These are phyloP conservation scores for Glycyrrhiza uralensis DNA, from an alignment of 306 rosid genomes.

Conservation along the genomic window DNA sequence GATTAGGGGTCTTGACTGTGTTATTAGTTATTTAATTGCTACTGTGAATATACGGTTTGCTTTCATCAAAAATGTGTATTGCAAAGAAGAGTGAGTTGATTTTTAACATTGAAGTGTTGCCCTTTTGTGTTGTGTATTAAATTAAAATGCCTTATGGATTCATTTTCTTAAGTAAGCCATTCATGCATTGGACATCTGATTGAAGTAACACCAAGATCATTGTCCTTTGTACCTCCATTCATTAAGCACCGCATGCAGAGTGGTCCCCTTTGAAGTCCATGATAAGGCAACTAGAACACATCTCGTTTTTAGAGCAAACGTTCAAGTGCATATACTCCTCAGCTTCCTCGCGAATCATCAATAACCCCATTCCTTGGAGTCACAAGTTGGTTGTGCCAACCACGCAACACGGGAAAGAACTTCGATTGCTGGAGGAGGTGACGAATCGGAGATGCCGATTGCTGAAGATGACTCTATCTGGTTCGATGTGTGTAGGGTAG, in stretches of 20 bases:
- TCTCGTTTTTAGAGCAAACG: background rate
- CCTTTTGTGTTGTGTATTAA: conserved; percentile 8
- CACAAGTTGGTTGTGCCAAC: too few species aligned
- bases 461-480: too few species aligned
- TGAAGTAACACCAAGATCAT: background rate
- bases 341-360: too few species aligned
- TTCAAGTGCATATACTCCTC: too few species aligned
- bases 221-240: background rate
- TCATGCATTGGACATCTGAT: background rate
- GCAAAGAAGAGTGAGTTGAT: conserved; percentile 14
- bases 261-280: too few species aligned
- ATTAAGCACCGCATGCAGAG: background rate
- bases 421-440: too few species aligned
- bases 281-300: background rate
- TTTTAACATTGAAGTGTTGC: background rate
- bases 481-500: too few species aligned
- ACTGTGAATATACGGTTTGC: conserved; percentile 46
- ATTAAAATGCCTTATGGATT: conserved; percentile 1
- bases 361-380: too few species aligned
- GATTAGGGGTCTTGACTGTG: conserved; percentile 16
- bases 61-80: conserved; percentile 15
- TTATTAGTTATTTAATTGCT: conserved; percentile 16
- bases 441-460: too few species aligned
- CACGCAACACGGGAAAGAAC: too few species aligned
- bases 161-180: background rate